These are phyloP conservation scores for Citrus maxima DNA, from an alignment of 345 rosid species.

Conservation along the genomic window DNA sequence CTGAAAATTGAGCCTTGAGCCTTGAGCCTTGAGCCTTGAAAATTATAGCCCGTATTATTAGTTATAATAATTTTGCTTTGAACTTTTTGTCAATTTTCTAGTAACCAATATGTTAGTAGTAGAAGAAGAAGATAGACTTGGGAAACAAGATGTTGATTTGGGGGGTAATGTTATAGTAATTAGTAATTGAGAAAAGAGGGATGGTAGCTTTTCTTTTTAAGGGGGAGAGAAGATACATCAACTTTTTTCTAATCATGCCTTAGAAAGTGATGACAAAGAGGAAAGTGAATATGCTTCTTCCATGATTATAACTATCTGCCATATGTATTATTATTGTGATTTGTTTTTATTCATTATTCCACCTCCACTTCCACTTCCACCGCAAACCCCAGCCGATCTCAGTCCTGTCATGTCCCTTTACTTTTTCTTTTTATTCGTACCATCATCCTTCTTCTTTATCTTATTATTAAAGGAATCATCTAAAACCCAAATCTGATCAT, in stretches of 20 bases:
- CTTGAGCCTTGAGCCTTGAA: neutral
- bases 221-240: slow-evolving; percentile 42
- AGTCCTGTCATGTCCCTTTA: slow-evolving; percentile 35
- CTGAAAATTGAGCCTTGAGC: neutral
- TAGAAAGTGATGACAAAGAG: slow-evolving; percentile 81
- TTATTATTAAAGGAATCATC: neutral
- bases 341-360: slow-evolving; percentile 25
- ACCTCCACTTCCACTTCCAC: slow-evolving; percentile 51
- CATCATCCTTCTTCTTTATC: neutral
- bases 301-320: slow-evolving; percentile 60
- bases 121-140: slow-evolving; percentile 19
- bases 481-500: no score
- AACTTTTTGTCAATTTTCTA: neutral
- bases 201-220: slow-evolving; percentile 25
- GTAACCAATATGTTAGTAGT: slow-evolving; percentile 19
- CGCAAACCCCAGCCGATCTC: slow-evolving; percentile 40
- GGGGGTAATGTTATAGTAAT: slow-evolving; percentile 1
- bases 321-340: slow-evolving; percentile 31
- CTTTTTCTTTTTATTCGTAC: neutral
- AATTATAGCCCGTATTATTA: neutral
- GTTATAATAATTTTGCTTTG: neutral
- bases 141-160: slow-evolving; percentile 30
- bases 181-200: slow-evolving; percentile 14
- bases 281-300: slow-evolving; percentile 73
- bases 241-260: slow-evolving; percentile 84